These are phyloP conservation scores for Marsdenia floribunda DNA, from an alignment of 257 asterid species.

Conservation along the genomic window DNA sequence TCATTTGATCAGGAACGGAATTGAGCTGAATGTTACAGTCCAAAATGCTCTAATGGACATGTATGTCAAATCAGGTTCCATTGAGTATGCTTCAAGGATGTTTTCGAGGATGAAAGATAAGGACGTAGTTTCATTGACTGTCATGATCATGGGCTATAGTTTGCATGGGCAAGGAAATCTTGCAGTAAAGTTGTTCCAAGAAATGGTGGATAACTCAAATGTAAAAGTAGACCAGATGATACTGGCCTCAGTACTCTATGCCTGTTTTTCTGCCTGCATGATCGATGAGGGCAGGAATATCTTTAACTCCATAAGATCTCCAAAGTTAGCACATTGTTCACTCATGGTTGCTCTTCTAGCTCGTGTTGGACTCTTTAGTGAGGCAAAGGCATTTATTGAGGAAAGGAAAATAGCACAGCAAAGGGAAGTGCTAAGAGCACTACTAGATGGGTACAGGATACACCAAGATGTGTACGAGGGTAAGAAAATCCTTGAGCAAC, in stretches of 20 bases:
- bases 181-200: slow-evolving; percentile 19
- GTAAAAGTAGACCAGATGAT: slow-evolving; percentile 21
- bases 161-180: slow-evolving; percentile 27
- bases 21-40: slow-evolving; percentile 17
- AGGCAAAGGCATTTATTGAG: slow-evolving; percentile 18
- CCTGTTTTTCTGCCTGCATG: slow-evolving; percentile 26
- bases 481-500: slow-evolving; percentile 18
- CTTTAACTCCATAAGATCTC: slow-evolving; percentile 22
- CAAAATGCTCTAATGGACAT: slow-evolving; percentile 29
- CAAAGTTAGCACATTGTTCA: slow-evolving; percentile 25
- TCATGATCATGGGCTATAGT: slow-evolving; percentile 27
- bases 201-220: slow-evolving; percentile 9
- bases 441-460: slow-evolving; percentile 28
- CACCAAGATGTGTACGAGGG: slow-evolving; percentile 14
- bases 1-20: slow-evolving; percentile 22
- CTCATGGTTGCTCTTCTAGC: slow-evolving; percentile 30
- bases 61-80: slow-evolving; percentile 31
- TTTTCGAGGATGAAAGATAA: slow-evolving; percentile 18
- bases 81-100: slow-evolving; percentile 25
- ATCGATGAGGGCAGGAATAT: slow-evolving; percentile 23
- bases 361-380: slow-evolving; percentile 25
- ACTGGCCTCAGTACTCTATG: slow-evolving; percentile 19
- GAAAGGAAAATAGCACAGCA: slow-evolving; percentile 16
- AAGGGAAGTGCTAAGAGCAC: slow-evolving; percentile 29
- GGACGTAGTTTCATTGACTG: slow-evolving; percentile 29